A percentile compares a stretch with the other conserved stretches of the same genome.
Conservation (phyloP, 257 asterid genomes). For the Petunia secreta region DNA sequence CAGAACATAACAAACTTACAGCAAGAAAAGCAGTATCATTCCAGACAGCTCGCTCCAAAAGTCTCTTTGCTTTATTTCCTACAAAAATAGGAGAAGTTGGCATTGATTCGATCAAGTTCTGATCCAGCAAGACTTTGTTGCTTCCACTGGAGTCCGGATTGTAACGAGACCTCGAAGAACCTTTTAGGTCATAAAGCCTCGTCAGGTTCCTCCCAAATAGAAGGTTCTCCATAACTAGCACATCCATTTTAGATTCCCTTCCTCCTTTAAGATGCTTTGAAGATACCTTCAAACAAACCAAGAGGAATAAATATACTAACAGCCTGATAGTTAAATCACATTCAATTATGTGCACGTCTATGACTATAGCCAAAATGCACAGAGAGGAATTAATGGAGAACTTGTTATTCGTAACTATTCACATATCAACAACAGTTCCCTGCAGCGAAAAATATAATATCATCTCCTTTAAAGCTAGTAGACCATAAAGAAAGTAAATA, state of each 20-base stretch:
- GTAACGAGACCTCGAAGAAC: slow-evolving; percentile 92
- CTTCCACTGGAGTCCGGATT: slow-evolving; percentile 88
- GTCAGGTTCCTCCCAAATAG: slow-evolving; percentile 81
- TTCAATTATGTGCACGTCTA: not conserved
- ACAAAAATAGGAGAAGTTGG: slow-evolving; percentile 97
- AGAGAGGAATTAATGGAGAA: not conserved
- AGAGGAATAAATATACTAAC: slow-evolving; percentile 24
- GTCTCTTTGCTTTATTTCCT: slow-evolving; percentile 86
- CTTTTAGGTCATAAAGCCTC: slow-evolving; percentile 91
- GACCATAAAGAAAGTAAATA: not conserved
- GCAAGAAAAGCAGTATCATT: slow-evolving; percentile 95
- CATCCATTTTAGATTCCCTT: slow-evolving; percentile 89
- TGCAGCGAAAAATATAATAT: not conserved
- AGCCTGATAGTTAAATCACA: not conserved
- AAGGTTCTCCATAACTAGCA: slow-evolving; percentile 95
- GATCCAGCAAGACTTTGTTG: slow-evolving; percentile 88
- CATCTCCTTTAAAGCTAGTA: slow-evolving; percentile 5
- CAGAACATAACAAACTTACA: slow-evolving; percentile 53
- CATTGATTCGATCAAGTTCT: slow-evolving; percentile 96
- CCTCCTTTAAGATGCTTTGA: slow-evolving; percentile 87
- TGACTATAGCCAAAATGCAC: slow-evolving; percentile 17
- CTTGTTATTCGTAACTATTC: not conserved
- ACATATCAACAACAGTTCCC: not conserved
- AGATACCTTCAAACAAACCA: slow-evolving; percentile 57
- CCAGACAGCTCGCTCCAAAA: slow-evolving; percentile 95